These are phyloP conservation scores for Arthrobotrys sinensis DNA, from an alignment of 2,329 filamentous ascomycete species.

Conservation along the genomic window DNA sequence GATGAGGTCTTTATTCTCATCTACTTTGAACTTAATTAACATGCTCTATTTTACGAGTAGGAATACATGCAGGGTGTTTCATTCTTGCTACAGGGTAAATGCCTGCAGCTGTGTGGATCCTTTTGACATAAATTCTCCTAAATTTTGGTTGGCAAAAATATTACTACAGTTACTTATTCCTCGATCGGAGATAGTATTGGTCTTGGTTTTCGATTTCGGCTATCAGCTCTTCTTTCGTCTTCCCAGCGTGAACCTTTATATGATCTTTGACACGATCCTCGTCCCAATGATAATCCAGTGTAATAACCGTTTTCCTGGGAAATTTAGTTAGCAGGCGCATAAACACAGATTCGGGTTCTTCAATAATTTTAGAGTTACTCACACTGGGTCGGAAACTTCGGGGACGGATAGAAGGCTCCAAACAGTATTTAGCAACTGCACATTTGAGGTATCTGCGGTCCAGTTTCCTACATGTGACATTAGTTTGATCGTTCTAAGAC, in stretches of 20 bases:
- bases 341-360: too few relatives aligned
- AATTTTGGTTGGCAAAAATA: too few relatives aligned
- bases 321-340: neutral
- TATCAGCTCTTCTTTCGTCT: slow-evolving; percentile 10
- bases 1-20: too few relatives aligned
- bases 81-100: too few relatives aligned
- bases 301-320: slow-evolving; percentile 59
- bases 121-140: too few relatives aligned
- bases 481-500: neutral
- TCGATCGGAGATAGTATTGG: neutral
- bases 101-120: too few relatives aligned
- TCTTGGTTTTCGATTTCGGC: neutral
- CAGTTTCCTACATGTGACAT: slow-evolving; percentile 61
- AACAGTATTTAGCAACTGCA: slow-evolving; percentile 59
- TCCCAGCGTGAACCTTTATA: slow-evolving; percentile 60
- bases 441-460: slow-evolving; percentile 63
- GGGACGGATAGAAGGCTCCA: slow-evolving; percentile 60
- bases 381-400: slow-evolving; percentile 60
- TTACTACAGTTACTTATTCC: too few relatives aligned
- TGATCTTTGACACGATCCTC: slow-evolving; percentile 61
- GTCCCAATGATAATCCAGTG: slow-evolving; percentile 63
- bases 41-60: too few relatives aligned
- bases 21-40: too few relatives aligned
- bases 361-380: slow-evolving; percentile 1
- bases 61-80: too few relatives aligned